Evolutionary conservation across 2,329 filamentous ascomycete genomes (phyloP), one percentile per base, ranked within the genome.

Genomic region (Coleophoma crateriformis): DNA sequence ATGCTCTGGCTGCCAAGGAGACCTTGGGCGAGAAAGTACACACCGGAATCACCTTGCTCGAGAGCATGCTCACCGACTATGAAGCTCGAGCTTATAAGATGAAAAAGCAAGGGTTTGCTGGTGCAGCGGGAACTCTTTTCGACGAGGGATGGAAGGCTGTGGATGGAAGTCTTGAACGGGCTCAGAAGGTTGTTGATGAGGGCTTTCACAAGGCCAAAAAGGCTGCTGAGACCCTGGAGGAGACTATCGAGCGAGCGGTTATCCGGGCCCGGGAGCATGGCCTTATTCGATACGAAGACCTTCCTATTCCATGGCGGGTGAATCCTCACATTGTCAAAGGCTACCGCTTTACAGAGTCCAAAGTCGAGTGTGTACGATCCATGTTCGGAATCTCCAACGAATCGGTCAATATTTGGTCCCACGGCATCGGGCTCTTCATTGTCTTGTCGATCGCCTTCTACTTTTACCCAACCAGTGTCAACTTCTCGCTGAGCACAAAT

Each of bases 391-490:
- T 94, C 51, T 95, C 89, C 56, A 99, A 99, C 69, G 94, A 99
- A 71, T 81, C 87, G 38, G 85, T 97, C 73, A 99, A 99, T 70
- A 99, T 99, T 64, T 99, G 94, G 94, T 92, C 91, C 2, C 94
- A 99, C 66, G 82, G 87, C 12, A 78, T 99, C 32, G 94, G 94
- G 15, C 78, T 97, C n/a, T 64, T 97, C 33, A 76, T 96, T 54
- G 88, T 99, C 43, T 78, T 97, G 35, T 76, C 90, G 12, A 79
- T 97, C 40, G 94, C 94, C 50, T 92, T 99, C 59, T 96, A 96
- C 73, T 95, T 96, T 68, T 99, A 99, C 68, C 94, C 94, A 0
- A 83, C 84, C 45, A 91, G 88, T 57, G 77, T 83, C 62, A 92
- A 95, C 67, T 99, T 97, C 71, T 83, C 81, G 43, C 75, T 89